A percentile compares a stretch with the other conserved stretches of the same genome.
Evolutionary conservation across 202 grass and related monocot species (phyloP).

Genomic region (Zizania palustris): DNA sequence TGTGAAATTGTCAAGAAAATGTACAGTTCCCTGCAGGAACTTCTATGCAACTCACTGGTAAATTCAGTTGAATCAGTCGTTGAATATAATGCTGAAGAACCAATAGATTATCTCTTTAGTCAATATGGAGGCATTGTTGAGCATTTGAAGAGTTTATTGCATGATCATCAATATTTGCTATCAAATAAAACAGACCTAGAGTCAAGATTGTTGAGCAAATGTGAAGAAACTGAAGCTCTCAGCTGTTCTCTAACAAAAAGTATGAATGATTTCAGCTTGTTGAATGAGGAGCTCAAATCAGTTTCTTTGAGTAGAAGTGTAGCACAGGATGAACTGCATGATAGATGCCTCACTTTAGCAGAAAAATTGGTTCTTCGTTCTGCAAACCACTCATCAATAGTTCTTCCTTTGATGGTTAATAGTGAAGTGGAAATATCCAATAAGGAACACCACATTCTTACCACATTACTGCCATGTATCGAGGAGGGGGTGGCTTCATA

Average conservation of each 20-base stretch:
- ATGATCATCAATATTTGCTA: conserved; percentile 46
- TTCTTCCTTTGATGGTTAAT: conserved; percentile 27
- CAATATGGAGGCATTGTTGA: conserved; percentile 52
- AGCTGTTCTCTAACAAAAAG: conserved; percentile 66
- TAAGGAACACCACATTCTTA: conserved; percentile 56
- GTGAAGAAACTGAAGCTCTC: conserved; percentile 74
- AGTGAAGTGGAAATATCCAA: conserved; percentile 40
- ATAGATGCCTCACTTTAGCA: conserved; percentile 64
- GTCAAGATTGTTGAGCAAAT: conserved; percentile 63
- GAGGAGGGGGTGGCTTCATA: conserved; percentile 65
- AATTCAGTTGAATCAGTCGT: conserved; percentile 39
- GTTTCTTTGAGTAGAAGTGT: conserved; percentile 58
- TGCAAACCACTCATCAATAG: conserved; percentile 28
- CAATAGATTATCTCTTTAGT: conserved; percentile 52
- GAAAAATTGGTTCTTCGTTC: conserved; percentile 53
- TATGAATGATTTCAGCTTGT: conserved; percentile 59
- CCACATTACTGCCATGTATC: conserved; percentile 63
- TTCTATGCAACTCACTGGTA: conserved; percentile 49
- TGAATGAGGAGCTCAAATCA: conserved; percentile 64
- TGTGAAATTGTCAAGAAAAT: conserved; percentile 54
- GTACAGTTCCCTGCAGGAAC: conserved; percentile 56
- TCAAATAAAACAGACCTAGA: conserved; percentile 65
- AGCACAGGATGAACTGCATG: conserved; percentile 55
- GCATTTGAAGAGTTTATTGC: conserved; percentile 67
- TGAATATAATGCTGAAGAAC: conserved; percentile 49